Conservation (phyloP, 176 grass and related monocot genomes). For the Luzula sylvatica region DNA sequence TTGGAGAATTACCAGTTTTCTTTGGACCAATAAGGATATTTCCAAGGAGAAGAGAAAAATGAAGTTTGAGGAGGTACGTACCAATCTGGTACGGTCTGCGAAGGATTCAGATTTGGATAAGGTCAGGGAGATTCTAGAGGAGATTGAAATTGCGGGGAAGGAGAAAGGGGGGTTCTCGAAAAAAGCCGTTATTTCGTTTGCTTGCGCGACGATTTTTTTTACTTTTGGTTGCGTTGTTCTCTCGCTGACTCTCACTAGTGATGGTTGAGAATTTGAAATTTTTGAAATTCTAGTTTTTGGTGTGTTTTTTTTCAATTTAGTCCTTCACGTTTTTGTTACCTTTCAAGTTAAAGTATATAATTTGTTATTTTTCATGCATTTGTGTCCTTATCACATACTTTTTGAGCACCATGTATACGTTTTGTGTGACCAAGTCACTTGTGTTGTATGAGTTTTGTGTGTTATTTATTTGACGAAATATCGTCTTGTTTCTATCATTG, state of each 20-base stretch:
- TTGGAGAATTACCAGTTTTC: constrained; percentile 70
- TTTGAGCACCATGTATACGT: no score
- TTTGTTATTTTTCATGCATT: no score
- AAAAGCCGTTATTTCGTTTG: constrained; percentile 43
- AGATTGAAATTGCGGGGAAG: constrained; percentile 58
- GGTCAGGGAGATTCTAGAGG: constrained; percentile 55
- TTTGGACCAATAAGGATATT: constrained; percentile 50
- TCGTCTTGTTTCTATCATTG: no score
- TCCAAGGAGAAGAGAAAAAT: constrained; percentile 36
- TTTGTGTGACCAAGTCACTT: no score
- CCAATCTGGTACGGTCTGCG: constrained; percentile 39
- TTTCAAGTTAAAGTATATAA: no score
- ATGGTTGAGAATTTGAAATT: constrained; percentile 87
- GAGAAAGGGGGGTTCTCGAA: constrained; percentile 40
- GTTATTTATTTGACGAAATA: no score
- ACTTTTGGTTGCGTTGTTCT: constrained; percentile 51
- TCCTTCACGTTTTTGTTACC: no score
- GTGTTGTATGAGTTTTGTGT: no score
- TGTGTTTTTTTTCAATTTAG: constrained; percentile 4
- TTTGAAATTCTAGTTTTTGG: not conserved
- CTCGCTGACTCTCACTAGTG: constrained; percentile 54
- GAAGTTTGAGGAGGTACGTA: constrained; percentile 53
- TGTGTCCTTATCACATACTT: no score
- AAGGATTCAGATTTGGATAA: constrained; percentile 69
- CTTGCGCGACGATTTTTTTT: constrained; percentile 36